Evolutionary conservation across 2,329 filamentous ascomycete species (phyloP), one percentile per base, ranked within the genome.

Genomic region (Xylaria multiplex): DNA sequence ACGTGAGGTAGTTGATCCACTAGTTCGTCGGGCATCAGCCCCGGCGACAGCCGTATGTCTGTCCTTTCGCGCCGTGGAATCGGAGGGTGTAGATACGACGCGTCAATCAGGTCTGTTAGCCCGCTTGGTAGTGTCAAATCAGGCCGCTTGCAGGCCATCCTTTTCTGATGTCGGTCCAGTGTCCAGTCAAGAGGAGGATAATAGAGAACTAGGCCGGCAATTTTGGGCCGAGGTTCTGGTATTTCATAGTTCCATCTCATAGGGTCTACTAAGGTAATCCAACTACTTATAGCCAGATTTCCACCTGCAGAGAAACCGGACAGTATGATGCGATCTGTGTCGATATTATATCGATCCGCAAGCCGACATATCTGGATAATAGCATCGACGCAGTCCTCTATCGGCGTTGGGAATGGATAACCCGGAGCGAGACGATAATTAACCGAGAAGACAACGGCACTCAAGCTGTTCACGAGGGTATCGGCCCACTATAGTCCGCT

Each of bases 381-480:
- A 1, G 88, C 86, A 66, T 90, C 88, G 42, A 87, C 85, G 54
- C 86, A 86, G 75, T 91, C 89, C 71, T 91, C 88, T 0, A 91
- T 82, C 0, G 87, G 84, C 1, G 85, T 85, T 0, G 89, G 89
- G 73, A 89, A 90, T 0, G 88, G 88, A 69, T 86, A 82, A 69
- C 85, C 84, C 0, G 89, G 89, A 0, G 88, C 88, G 2, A 90
- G 83, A 16, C 89, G 84, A 74, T 91, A 91, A 74, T 90, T 88
- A 65, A 90, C 86, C 1, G 84, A 86, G 68, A 91, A 85, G 61
- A 90, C 83, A 24, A 90, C 81, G 30, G 85, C 87, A 58, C 86
- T 82, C 7, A 87, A 77, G 0, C 81, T 77, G 19, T 82, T 76
- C 60, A 85, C 79, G 16, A 88, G 83, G 14, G 81, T 77, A 2